These are phyloP conservation scores for Trichothecium sympodiale DNA, from an alignment of 2,329 filamentous ascomycete species.

Conservation along the genomic window DNA sequence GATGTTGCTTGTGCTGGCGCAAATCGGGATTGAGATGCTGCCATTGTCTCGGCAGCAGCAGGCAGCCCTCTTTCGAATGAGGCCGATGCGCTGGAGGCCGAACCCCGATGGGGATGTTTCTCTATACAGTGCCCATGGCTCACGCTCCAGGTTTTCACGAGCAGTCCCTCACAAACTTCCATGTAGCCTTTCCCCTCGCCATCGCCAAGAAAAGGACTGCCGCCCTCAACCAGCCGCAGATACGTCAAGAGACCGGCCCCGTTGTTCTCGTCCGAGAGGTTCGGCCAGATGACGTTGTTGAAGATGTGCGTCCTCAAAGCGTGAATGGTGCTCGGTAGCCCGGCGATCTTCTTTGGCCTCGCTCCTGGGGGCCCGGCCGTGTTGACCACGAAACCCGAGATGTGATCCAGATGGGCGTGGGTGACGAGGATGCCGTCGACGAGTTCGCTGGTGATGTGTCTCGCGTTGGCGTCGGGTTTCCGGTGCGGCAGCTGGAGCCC, in stretches of 20 bases:
- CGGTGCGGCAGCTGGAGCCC: slow-evolving; percentile 61
- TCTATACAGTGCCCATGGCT: slow-evolving; percentile 87
- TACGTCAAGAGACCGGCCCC: slow-evolving; percentile 90
- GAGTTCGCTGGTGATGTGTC: slow-evolving; percentile 66
- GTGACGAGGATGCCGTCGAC: slow-evolving; percentile 88
- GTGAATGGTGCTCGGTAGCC: slow-evolving; percentile 76
- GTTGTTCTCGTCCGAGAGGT: slow-evolving; percentile 89
- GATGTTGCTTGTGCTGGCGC: slow-evolving; percentile 7
- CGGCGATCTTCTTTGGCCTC: slow-evolving; percentile 76
- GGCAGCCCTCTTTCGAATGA: slow-evolving; percentile 32
- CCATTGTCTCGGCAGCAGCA: neutral
- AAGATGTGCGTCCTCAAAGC: slow-evolving; percentile 93
- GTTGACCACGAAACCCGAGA: slow-evolving; percentile 85
- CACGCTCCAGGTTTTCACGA: slow-evolving; percentile 77
- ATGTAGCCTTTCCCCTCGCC: slow-evolving; percentile 75
- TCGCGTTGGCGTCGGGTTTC: slow-evolving; percentile 65
- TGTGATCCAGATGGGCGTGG: slow-evolving; percentile 93
- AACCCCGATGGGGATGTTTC: slow-evolving; percentile 53
- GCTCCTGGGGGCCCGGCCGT: slow-evolving; percentile 75
- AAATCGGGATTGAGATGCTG: slow-evolving; percentile 6
- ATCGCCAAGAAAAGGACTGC: slow-evolving; percentile 72
- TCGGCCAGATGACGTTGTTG: slow-evolving; percentile 97
- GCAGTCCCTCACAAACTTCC: slow-evolving; percentile 77
- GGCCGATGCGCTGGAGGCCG: slow-evolving; percentile 35
- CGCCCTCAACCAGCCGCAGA: slow-evolving; percentile 77